Evolutionary conservation across 2,329 filamentous ascomycete genomes (phyloP).

Genomic region (Magnaporthiopsis rhizophila): DNA sequence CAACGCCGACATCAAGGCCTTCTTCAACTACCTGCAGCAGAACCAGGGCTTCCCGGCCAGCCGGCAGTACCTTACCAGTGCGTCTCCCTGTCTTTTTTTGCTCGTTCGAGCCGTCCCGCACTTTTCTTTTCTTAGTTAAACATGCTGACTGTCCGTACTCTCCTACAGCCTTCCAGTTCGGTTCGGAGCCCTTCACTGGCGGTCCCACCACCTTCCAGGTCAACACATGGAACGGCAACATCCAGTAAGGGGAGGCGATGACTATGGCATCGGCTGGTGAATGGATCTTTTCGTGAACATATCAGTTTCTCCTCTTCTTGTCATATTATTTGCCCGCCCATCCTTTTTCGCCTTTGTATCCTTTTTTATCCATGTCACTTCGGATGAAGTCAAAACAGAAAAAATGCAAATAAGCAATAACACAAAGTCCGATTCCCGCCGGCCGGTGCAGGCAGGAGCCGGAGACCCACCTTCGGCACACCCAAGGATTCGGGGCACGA

Average conservation of each 20-base stretch:
- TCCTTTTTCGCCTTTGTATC: neutral
- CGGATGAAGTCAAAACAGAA: no score
- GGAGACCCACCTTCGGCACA: neutral
- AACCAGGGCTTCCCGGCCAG: constrained; percentile 37
- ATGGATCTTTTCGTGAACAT: no score
- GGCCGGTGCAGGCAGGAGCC: neutral
- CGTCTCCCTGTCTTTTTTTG: neutral
- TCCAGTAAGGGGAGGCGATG: neutral
- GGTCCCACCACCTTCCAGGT: constrained; percentile 5
- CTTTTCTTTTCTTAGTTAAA: neutral
- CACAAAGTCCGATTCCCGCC: neutral
- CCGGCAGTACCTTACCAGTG: constrained; percentile 41
- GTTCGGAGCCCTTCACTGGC: constrained; percentile 6
- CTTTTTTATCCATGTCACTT: neutral
- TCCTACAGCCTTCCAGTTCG: constrained; percentile 3
- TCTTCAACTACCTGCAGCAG: constrained; percentile 45
- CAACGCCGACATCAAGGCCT: constrained; percentile 47
- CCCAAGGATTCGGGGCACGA: neutral
- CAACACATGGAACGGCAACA: constrained; percentile 1
- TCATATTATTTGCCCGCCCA: no score
- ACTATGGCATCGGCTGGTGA: no score
- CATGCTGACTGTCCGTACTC: neutral
- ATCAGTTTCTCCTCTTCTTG: no score
- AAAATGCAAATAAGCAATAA: no score
- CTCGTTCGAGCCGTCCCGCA: neutral